Evolutionary conservation across 129 eudicot genomes (phyloP), one percentile per base, ranked within the genome.

Genomic region (Sambucus nigra): DNA sequence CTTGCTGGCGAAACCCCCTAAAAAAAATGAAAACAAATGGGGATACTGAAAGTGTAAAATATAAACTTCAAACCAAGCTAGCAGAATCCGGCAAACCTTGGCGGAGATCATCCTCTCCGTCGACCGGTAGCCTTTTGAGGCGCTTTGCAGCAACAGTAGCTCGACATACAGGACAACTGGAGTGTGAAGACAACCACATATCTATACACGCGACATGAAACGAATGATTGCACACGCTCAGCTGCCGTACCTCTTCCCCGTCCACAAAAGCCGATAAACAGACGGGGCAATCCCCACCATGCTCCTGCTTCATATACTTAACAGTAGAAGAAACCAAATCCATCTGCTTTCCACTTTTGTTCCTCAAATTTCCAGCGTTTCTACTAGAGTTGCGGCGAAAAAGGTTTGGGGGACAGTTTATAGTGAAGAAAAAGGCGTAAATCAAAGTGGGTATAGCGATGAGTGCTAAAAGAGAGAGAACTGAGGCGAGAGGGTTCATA

Each of bases 11-110:
- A 35, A 31, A 31, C 38, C 38, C 5, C 5, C 38, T 15, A 35
- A 15, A 7, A 8, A 8, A 35, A 35, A 7, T 7, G 38, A 9
- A 31, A 31, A 31, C 38, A 3, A 31, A 3, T 31, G 42, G 42
- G 9, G 13, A 35, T 12, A 35, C 38, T 31, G 38, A 31, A 31
- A 9, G 38, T 31, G 5, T 31, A 35, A 35, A 35, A 12, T 2
- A 35, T 35, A 7, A 35, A 41, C 16, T 3, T 61, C 56, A 75
- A 33, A 75, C 67, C 63, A 75, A 26, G 13, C 39, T 25, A 22
- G 57, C 63, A 47, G 81, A 56, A 69, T 69, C 81, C 17, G 81
- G 81, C 76, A 69, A 41, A n/a, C 76, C 81, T 45, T 75, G 81
- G 40, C 65, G 76, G 61, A 69, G 51, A 50, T 64, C 81, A 14